Percentiles rank a stretch among this genome's conserved stretches.
These are phyloP conservation scores for Kwoniella pini DNA, from an alignment of 768 basidiomycete genomes.

Conservation along the genomic window DNA sequence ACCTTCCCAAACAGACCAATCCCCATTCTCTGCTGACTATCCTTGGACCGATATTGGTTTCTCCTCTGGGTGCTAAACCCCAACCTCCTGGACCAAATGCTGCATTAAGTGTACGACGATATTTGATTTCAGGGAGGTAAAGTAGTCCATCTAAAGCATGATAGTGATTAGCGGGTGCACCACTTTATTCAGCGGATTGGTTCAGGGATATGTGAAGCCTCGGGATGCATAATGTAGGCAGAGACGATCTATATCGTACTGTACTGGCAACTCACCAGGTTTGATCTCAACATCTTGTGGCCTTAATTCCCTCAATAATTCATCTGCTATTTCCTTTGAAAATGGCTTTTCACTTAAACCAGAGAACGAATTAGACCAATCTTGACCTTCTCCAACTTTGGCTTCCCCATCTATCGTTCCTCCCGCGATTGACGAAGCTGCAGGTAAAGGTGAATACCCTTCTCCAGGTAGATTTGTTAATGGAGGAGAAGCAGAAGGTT, in stretches of 20 bases:
- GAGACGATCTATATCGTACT: background rate
- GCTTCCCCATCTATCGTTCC: conserved; percentile 17
- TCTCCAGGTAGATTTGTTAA: conserved; percentile 20
- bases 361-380: conserved; percentile 87
- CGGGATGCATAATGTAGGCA: no score
- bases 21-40: conserved; percentile 93
- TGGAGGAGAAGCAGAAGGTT: conserved; percentile 27
- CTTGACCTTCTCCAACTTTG: conserved; percentile 17
- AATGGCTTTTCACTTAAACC: conserved; percentile 80
- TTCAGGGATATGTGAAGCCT: background rate
- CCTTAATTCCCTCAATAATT: conserved; percentile 73
- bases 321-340: conserved; percentile 68
- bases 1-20: conserved; percentile 89
- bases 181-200: background rate
- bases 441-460: conserved; percentile 17
- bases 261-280: conserved; percentile 78
- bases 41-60: conserved; percentile 83
- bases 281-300: conserved; percentile 86
- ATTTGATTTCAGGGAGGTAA: conserved; percentile 97
- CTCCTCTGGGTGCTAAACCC: conserved; percentile 91
- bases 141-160: conserved; percentile 73
- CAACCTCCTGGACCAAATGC: conserved; percentile 96
- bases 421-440: background rate
- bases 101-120: conserved; percentile 82
- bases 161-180: background rate